A percentile compares a stretch with the other conserved stretches of the same genome.
These are phyloP conservation scores for Penicillium griseofulvum DNA, from an alignment of 2,329 filamentous ascomycete genomes.

Conservation along the genomic window DNA sequence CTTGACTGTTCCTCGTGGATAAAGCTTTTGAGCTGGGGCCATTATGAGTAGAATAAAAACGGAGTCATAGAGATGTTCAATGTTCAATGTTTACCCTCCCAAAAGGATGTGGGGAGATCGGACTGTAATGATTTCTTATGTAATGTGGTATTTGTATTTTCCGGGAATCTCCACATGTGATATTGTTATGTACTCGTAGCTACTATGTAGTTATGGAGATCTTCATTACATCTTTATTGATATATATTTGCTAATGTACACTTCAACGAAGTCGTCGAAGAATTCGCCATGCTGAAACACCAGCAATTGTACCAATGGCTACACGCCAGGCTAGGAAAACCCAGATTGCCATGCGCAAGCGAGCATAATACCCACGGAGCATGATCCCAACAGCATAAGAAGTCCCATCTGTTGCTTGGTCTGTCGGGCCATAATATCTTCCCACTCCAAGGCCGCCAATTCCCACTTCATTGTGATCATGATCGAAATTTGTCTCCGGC, in stretches of 20 bases:
- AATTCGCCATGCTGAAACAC: slow-evolving; percentile 30
- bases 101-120: not conserved
- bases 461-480: slow-evolving; percentile 37
- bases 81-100: not conserved
- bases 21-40: slow-evolving; percentile 69
- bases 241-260: not conserved
- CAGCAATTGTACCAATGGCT: slow-evolving; percentile 30
- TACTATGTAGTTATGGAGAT: not conserved
- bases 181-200: not conserved
- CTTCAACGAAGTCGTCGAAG: slow-evolving; percentile 19
- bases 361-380: slow-evolving; percentile 46
- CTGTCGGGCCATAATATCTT: slow-evolving; percentile 30
- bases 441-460: slow-evolving; percentile 41
- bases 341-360: slow-evolving; percentile 39
- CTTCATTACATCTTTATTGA: not conserved
- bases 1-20: slow-evolving; percentile 79
- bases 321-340: slow-evolving; percentile 42
- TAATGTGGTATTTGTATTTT: not conserved
- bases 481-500: slow-evolving; percentile 12
- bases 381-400: slow-evolving; percentile 43
- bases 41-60: slow-evolving; percentile 38
- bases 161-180: not conserved
- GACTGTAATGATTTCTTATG: slow-evolving; percentile 1
- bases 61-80: not conserved
- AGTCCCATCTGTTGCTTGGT: slow-evolving; percentile 23